Percentiles rank a stretch among this genome's conserved stretches.
Conservation (phyloP, 2,329 filamentous ascomycete genomes). For the Colletotrichum cordylinicola region DNA sequence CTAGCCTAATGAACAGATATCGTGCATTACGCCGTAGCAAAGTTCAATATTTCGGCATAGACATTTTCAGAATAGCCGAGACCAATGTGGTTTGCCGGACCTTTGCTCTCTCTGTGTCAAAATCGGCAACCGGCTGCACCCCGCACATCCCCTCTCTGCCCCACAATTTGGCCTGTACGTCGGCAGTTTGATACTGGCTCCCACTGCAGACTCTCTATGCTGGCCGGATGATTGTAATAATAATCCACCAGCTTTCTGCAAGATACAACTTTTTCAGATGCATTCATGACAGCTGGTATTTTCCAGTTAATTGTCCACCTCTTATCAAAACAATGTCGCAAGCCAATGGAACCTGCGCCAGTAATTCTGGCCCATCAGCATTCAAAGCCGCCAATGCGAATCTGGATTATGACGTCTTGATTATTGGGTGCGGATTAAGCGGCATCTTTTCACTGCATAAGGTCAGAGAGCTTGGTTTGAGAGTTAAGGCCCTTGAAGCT, state of each 20-base stretch:
- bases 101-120: neutral
- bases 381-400: slow-evolving; percentile 11
- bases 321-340: neutral
- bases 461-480: slow-evolving; percentile 42
- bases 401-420: slow-evolving; percentile 40
- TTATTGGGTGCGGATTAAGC: slow-evolving; percentile 44
- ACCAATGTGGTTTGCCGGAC: neutral
- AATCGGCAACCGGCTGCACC: neutral
- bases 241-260: neutral
- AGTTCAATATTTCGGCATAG: neutral
- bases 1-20: neutral
- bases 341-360: neutral
- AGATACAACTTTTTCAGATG: neutral
- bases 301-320: neutral
- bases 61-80: neutral
- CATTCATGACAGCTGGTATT: neutral
- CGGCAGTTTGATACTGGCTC: neutral
- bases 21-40: neutral
- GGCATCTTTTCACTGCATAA: slow-evolving; percentile 47
- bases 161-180: neutral
- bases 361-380: neutral
- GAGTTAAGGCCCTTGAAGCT: slow-evolving; percentile 43
- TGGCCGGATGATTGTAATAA: neutral
- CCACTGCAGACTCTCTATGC: neutral
- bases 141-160: neutral